A percentile compares a stretch with the other conserved stretches of the same genome.
These are phyloP conservation scores for Leccinum pellstonianum DNA, from an alignment of 768 basidiomycete genomes.

Conservation along the genomic window DNA sequence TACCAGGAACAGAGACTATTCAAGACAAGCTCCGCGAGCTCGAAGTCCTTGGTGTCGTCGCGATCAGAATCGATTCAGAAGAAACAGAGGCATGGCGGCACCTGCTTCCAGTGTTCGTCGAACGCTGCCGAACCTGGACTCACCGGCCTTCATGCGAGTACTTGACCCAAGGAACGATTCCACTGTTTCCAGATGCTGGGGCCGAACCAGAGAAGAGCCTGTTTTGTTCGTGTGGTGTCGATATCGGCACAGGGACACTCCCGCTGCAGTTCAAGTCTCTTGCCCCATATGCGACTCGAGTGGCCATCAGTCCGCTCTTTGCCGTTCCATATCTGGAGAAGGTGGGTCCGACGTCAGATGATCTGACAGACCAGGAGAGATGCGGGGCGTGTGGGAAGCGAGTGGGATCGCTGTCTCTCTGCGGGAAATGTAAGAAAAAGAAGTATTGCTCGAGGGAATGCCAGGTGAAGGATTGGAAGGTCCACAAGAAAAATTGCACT, in stretches of 20 bases:
- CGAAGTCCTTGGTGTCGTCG: constrained; percentile 14
- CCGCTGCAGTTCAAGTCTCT: constrained; percentile 38
- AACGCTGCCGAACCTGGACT: constrained; percentile 54
- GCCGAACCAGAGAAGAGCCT: constrained; percentile 38
- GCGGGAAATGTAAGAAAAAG: constrained; percentile 37
- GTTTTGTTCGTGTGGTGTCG: constrained; percentile 54
- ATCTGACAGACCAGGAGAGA: background rate
- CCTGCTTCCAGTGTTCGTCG: constrained; percentile 49
- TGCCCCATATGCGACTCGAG: constrained; percentile 45
- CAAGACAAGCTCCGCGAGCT: constrained; percentile 1
- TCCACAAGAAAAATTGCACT: constrained; percentile 40
- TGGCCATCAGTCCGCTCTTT: constrained; percentile 55
- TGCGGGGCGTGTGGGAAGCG: constrained; percentile 26
- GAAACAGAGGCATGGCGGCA: constrained; percentile 45
- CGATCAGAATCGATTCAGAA: constrained; percentile 15
- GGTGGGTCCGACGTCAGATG: constrained; percentile 19
- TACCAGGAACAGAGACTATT: constrained; percentile 33
- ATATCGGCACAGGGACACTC: constrained; percentile 45
- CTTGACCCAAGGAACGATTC: constrained; percentile 31
- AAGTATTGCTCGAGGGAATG: constrained; percentile 46
- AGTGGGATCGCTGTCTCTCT: constrained; percentile 29
- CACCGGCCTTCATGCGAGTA: constrained; percentile 50
- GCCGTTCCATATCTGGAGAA: constrained; percentile 49
- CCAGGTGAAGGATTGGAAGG: constrained; percentile 48
- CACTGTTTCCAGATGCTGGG: constrained; percentile 34